Conservation (phyloP, 2,329 filamentous ascomycete genomes). For the Aspergillus aculeatus region DNA sequence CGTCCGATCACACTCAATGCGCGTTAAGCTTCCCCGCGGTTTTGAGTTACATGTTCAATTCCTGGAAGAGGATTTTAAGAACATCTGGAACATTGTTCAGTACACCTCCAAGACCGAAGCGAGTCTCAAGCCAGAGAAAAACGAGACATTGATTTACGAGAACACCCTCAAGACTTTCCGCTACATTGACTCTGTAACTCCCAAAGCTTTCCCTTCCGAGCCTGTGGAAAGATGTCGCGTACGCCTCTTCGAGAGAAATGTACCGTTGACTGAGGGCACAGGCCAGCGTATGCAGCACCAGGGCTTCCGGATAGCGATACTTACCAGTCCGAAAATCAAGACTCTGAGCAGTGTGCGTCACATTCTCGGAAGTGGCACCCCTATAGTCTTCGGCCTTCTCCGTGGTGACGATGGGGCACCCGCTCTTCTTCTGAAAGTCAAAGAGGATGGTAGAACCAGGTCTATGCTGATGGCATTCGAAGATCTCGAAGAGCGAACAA, state of each 20-base stretch:
- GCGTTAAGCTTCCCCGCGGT: conserved; percentile 70
- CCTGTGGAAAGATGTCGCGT: conserved; percentile 69
- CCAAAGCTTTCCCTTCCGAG: conserved; percentile 73
- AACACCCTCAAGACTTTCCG: conserved; percentile 71
- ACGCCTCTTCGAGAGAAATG: conserved; percentile 70
- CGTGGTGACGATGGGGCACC: conserved; percentile 69
- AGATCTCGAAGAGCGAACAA: conserved; percentile 67
- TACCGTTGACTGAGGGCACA: conserved; percentile 68
- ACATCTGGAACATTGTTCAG: conserved; percentile 79
- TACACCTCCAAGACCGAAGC: conserved; percentile 75
- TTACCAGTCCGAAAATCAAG: conserved; percentile 75
- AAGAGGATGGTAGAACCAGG: conserved; percentile 64
- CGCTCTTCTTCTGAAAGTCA: conserved; percentile 68
- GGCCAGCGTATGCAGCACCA: conserved; percentile 72
- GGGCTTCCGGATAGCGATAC: conserved; percentile 74
- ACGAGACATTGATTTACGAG: conserved; percentile 70
- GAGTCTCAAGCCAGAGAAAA: conserved; percentile 65
- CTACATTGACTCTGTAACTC: conserved; percentile 73
- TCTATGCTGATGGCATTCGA: conserved; percentile 76
- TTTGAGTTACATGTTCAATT: conserved; percentile 72
- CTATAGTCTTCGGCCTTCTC: conserved; percentile 75
- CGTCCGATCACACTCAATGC: conserved; percentile 63
- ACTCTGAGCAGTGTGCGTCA: conserved; percentile 76
- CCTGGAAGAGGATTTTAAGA: conserved; percentile 72
- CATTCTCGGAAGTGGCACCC: conserved; percentile 61